Conservation (phyloP, 192 early-diverging fungal species). For the Umbelopsis sp. region DNA sequence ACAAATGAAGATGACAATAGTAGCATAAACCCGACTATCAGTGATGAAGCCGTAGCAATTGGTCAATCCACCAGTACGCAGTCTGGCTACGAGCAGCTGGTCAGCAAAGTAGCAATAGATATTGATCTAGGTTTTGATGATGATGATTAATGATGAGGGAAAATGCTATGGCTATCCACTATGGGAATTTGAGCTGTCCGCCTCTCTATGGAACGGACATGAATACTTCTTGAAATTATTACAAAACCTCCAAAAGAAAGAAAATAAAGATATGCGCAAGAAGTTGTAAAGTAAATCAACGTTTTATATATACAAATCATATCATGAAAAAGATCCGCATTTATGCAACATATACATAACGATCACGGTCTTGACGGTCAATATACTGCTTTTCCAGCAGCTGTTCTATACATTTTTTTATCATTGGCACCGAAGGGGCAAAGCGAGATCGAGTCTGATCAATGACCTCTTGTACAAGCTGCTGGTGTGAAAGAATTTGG, state of each 20-base stretch:
- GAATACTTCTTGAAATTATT: background rate
- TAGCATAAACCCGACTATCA: slow-evolving; percentile 9
- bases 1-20: background rate
- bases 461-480: slow-evolving; percentile 77
- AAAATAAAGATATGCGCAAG: background rate
- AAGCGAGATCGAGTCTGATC: slow-evolving; percentile 71
- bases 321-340: background rate
- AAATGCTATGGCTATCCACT: too few relatives aligned
- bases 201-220: background rate
- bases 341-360: slow-evolving; percentile 81
- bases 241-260: background rate
- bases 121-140: slow-evolving; percentile 28
- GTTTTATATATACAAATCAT: slow-evolving; percentile 3
- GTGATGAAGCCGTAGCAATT: slow-evolving; percentile 27
- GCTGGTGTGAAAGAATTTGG: slow-evolving; percentile 62
- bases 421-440: slow-evolving; percentile 65
- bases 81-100: slow-evolving; percentile 31
- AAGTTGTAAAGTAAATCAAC: background rate
- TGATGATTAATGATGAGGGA: slow-evolving; percentile 17
- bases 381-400: slow-evolving; percentile 82
- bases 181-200: background rate
- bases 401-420: slow-evolving; percentile 86
- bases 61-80: slow-evolving; percentile 27
- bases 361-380: slow-evolving; percentile 80
- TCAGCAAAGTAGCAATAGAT: slow-evolving; percentile 22